phyloP scores from a whole-genome alignment of 495 filamentous ascomycete species.

The Pseudomonodictys pantanalensis region DNA sequence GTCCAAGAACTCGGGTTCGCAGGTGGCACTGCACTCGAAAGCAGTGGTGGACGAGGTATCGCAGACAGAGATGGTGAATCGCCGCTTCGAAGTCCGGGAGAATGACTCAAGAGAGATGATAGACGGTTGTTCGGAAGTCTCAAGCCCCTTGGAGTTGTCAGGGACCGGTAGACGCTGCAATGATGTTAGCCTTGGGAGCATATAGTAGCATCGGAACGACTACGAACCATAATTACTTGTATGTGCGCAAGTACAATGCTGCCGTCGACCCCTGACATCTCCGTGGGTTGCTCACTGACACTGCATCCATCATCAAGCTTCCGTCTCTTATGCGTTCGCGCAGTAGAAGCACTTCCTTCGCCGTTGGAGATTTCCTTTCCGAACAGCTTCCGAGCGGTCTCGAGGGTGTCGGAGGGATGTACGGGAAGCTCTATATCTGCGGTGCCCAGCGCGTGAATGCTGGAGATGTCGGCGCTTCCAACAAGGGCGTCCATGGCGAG shows the following conservation, averaged over 20 bases:
- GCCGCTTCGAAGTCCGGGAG: not conserved
- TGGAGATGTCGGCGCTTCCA: too few species aligned
- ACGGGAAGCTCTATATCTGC: too few species aligned
- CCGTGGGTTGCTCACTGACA: not conserved
- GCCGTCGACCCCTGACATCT: not conserved
- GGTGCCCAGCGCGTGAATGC: too few species aligned
- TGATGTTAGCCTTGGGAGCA: not conserved
- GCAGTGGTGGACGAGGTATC: not conserved
- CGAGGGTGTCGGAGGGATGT: not conserved
- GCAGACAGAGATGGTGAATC: slow-evolving; percentile 15
- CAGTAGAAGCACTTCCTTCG: not conserved
- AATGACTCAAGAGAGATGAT: too few species aligned
- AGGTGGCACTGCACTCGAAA: slow-evolving; percentile 3
- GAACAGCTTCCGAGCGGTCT: not conserved
- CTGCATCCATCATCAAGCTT: slow-evolving; percentile 1
- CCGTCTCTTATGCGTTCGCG: slow-evolving; percentile 6
- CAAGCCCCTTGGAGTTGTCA: not conserved
- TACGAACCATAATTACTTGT: slow-evolving; percentile 3
- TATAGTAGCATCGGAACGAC: not conserved
- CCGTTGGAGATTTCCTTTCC: not conserved
- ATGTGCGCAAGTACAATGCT: slow-evolving; percentile 11
- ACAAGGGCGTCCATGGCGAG: too few species aligned
- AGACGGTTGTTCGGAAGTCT: not conserved
- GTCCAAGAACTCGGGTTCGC: slow-evolving; percentile 7
- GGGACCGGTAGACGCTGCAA: not conserved